Base-by-base conservation (phyloP, 164 flowering plant species). In the Chloranthus sessilifolius region DNA sequence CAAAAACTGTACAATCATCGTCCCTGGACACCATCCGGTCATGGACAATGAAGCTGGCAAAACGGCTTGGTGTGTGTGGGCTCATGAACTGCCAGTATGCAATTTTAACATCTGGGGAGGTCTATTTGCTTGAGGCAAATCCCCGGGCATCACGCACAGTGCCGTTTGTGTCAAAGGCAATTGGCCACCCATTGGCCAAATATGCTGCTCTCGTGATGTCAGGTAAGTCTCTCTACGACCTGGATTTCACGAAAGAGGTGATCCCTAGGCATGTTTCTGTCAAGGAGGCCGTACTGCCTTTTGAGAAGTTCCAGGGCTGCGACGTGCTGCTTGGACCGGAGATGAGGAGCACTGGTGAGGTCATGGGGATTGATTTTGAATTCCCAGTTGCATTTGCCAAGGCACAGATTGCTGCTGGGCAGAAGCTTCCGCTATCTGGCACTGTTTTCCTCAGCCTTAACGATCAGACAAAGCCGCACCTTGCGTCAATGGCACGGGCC, bases 21-120 rank as follows among this genome's bases (percentile, higher is more conserved):
- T 74, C 79, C 65, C 68, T 88, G 75, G 78, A 78, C 9, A 82
- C 74, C 4, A 92, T 92, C 16, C 74, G 97, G 59, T 58, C 75
- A 8, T 92, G 97, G 99, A 88, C 99, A 19, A 60, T 26, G 11
- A 75, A 82, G 50, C 60, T 92, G 53, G 97, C 95, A 1, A 82
- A 70, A 70, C 73, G 79, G 53, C 68, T 92, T 20, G 72, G 76
- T 19, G 99, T 88, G 8, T 82, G 89, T 64, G 99, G 99, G 30
- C 88, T 92, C 37, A 92, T 92, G 97, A 92, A 86, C 62, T 92
- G 97, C 58, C 97, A 88, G 56, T 92, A 82, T 62, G 97, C 99
- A 28, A 84, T 92, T 59, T 70, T 92, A 16, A 52, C 74, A 25
- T 67, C 92, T 7, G 79, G 88, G 33, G 86, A 82, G 0, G 95